phyloP scores from a whole-genome alignment of 805 yeast genomes.

The Monosporozyma unispora region DNA sequence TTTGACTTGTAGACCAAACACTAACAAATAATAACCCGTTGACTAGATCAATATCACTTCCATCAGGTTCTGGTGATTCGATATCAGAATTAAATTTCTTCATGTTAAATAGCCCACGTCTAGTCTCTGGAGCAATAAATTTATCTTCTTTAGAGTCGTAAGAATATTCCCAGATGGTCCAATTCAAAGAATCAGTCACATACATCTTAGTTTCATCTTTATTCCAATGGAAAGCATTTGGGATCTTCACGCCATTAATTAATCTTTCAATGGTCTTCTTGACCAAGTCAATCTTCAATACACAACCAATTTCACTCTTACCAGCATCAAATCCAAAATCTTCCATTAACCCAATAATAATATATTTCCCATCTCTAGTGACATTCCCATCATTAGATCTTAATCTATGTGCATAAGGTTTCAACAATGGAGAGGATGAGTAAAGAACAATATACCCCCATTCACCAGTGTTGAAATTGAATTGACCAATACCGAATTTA shows the following conservation, averaged over 20 bases:
- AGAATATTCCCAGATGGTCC: slow-evolving; percentile 38
- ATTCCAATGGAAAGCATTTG: slow-evolving; percentile 66
- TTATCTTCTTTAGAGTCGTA: slow-evolving; percentile 17
- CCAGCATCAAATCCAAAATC: slow-evolving; percentile 34
- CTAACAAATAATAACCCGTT: slow-evolving; percentile 54
- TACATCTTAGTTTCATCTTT: slow-evolving; percentile 32
- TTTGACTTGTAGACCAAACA: slow-evolving; percentile 51
- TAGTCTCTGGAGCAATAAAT: slow-evolving; percentile 19
- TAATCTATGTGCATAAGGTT: slow-evolving; percentile 20
- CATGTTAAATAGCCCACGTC: slow-evolving; percentile 31
- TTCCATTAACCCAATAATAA: slow-evolving; percentile 77
- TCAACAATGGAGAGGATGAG: slow-evolving; percentile 22
- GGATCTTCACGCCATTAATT: slow-evolving; percentile 39
- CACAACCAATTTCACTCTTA: slow-evolving; percentile 42
- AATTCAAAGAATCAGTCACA: slow-evolving; percentile 45
- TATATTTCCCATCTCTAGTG: slow-evolving; percentile 58
- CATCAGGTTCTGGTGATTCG: slow-evolving; percentile 67
- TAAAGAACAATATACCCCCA: slow-evolving; percentile 35
- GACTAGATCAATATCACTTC: slow-evolving; percentile 48
- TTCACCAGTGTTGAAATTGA: slow-evolving; percentile 34
- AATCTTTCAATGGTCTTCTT: slow-evolving; percentile 25
- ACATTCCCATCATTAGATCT: slow-evolving; percentile 80
- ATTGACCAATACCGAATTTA: slow-evolving; percentile 53
- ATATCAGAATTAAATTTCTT: slow-evolving; percentile 15
- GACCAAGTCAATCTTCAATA: slow-evolving; percentile 35